Evolutionary conservation across 495 filamentous ascomycete species (phyloP).

Genomic region (Penicillium canariense): DNA sequence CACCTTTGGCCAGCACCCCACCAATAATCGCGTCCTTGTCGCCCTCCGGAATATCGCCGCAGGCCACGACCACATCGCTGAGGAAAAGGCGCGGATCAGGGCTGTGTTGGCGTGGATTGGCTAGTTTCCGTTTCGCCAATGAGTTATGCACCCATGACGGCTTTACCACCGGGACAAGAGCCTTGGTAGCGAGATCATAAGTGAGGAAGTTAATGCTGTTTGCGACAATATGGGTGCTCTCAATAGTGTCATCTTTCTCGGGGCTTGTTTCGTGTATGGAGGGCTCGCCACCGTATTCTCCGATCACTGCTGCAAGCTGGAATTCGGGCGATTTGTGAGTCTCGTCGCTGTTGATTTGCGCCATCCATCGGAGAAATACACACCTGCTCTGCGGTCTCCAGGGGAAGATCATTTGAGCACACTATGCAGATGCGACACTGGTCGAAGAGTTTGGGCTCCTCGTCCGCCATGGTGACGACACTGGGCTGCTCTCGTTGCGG

Average conservation of each 20-base stretch:
- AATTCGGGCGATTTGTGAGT: slow-evolving; percentile 3
- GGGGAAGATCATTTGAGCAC: slow-evolving; percentile 47
- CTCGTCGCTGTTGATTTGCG: not conserved
- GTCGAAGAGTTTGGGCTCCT: slow-evolving; percentile 39
- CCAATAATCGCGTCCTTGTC: slow-evolving; percentile 93
- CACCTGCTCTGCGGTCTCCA: slow-evolving; percentile 45
- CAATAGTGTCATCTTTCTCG: slow-evolving; percentile 49
- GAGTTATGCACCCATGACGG: slow-evolving; percentile 75
- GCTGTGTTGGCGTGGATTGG: slow-evolving; percentile 77
- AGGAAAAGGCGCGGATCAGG: slow-evolving; percentile 91
- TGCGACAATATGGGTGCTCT: slow-evolving; percentile 81
- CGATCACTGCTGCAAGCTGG: slow-evolving; percentile 40
- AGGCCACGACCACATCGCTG: slow-evolving; percentile 73
- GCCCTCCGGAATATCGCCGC: slow-evolving; percentile 75
- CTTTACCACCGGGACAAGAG: slow-evolving; percentile 81
- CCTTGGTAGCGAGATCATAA: slow-evolving; percentile 65
- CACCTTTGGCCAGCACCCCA: slow-evolving; percentile 85
- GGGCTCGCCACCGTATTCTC: slow-evolving; percentile 54
- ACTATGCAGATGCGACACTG: slow-evolving; percentile 44
- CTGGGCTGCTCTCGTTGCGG: not conserved
- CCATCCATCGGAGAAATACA: slow-evolving; percentile 10
- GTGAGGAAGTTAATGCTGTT: slow-evolving; percentile 83
- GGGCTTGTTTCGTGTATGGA: slow-evolving; percentile 43
- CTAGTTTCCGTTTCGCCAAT: slow-evolving; percentile 63
- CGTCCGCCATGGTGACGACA: slow-evolving; percentile 32